Conservation (phyloP, 2,329 filamentous ascomycete genomes). For the Eurotiales sp. region DNA sequence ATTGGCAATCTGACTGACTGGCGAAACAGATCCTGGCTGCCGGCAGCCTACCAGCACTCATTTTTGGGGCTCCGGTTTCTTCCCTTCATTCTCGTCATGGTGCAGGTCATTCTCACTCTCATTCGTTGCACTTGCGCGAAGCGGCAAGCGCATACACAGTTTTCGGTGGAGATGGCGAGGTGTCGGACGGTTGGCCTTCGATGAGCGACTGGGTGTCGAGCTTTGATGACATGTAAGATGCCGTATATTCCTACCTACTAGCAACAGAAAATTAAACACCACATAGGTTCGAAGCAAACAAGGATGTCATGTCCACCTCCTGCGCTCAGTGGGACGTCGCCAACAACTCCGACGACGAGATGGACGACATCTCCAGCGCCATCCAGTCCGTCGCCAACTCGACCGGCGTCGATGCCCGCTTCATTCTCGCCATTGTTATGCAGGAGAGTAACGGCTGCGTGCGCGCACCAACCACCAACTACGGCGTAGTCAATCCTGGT, state of each 20-base stretch:
- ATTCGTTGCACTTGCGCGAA: constrained; percentile 8
- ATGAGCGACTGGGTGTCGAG: constrained; percentile 23
- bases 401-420: constrained; percentile 31
- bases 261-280: too few species aligned
- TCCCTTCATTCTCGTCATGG: constrained; percentile 13
- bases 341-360: constrained; percentile 20
- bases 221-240: constrained; percentile 13
- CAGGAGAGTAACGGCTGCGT: constrained; percentile 41
- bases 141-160: constrained; percentile 8
- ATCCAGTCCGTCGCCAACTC: constrained; percentile 29
- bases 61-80: constrained; percentile 14
- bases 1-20: background rate
- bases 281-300: constrained; percentile 10
- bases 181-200: constrained; percentile 28
- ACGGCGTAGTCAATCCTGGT: constrained; percentile 38
- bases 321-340: constrained; percentile 9
- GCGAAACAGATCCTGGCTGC: constrained; percentile 12
- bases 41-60: constrained; percentile 16
- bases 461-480: constrained; percentile 34
- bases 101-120: constrained; percentile 6
- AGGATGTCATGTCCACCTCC: constrained; percentile 5
- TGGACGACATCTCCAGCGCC: constrained; percentile 23
- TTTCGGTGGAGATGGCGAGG: constrained; percentile 12
- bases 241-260: too few species aligned
- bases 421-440: constrained; percentile 39